Percentiles rank a stretch among this genome's conserved stretches.
Conservation (phyloP, 2,329 filamentous ascomycete genomes). For the Ilyonectria destructans region DNA sequence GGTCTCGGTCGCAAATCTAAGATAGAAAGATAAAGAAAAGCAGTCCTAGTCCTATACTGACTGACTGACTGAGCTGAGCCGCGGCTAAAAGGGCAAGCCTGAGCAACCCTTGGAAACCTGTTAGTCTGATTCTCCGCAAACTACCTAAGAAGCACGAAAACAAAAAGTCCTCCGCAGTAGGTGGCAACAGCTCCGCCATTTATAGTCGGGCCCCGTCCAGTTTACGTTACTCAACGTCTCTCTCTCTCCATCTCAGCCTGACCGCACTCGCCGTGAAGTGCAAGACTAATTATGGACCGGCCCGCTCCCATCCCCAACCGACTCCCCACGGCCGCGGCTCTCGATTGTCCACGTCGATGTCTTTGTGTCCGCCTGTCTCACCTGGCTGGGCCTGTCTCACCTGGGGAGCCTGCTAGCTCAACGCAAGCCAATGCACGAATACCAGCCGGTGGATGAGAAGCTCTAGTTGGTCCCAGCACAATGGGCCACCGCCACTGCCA, state of each 20-base stretch:
- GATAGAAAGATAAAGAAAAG: neutral
- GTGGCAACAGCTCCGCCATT: constrained; percentile 25
- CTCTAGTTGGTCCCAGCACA: constrained; percentile 18
- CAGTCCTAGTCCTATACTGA: neutral
- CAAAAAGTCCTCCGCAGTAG: constrained; percentile 4
- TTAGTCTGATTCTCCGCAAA: constrained; percentile 9
- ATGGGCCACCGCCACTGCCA: constrained; percentile 26
- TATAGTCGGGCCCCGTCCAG: constrained; percentile 22
- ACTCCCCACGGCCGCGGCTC: constrained; percentile 19
- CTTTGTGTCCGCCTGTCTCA: constrained; percentile 20
- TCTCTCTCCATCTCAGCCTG: constrained; percentile 4
- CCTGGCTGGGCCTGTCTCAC: constrained; percentile 22
- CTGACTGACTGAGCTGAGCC: neutral
- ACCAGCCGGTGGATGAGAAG: constrained; percentile 4
- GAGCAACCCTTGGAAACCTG: constrained; percentile 6
- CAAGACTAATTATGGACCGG: constrained; percentile 28
- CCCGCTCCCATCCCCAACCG: constrained; percentile 22
- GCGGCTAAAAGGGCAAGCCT: neutral
- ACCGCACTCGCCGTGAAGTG: constrained; percentile 21
- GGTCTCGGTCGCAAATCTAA: neutral
- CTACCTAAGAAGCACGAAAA: constrained; percentile 8
- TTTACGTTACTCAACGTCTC: constrained; percentile 3
- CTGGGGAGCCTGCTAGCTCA: constrained; percentile 16
- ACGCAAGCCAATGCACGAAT: constrained; percentile 14
- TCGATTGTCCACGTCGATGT: constrained; percentile 31